Percentiles rank a stretch among this genome's conserved stretches.
Conservation (phyloP, 2,329 filamentous ascomycete species). For the Fusarium sulawesiense region DNA sequence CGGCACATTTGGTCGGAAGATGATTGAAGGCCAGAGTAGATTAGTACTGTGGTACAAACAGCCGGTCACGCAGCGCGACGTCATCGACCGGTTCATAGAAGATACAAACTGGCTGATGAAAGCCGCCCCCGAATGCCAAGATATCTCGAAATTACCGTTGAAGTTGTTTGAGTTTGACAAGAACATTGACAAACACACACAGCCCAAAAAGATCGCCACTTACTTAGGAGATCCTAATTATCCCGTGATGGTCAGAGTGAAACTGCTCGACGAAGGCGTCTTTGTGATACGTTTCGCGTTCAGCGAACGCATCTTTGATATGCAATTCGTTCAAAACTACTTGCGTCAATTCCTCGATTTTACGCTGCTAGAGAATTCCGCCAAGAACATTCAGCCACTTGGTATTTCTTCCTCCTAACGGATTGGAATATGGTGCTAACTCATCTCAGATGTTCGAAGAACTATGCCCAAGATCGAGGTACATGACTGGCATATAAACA, state of each 20-base stretch:
- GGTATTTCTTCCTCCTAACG: background rate
- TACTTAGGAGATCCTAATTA: background rate
- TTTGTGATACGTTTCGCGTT: constrained; percentile 36
- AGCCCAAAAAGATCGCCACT: background rate
- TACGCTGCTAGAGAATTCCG: background rate
- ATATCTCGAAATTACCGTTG: background rate
- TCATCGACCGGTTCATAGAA: background rate
- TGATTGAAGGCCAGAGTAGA: background rate
- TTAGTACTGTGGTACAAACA: constrained; percentile 24
- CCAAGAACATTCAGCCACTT: background rate
- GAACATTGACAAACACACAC: background rate
- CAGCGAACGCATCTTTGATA: constrained; percentile 36
- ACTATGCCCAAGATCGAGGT: background rate
- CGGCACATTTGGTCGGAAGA: constrained; percentile 15
- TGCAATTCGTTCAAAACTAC: constrained; percentile 36
- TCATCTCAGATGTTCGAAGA: constrained; percentile 4
- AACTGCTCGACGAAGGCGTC: constrained; percentile 3
- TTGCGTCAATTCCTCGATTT: constrained; percentile 24
- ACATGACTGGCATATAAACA: background rate
- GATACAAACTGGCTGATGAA: background rate
- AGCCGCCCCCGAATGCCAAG: too few relatives aligned
- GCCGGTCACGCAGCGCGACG: background rate
- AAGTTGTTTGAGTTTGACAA: background rate
- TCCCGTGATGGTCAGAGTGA: constrained; percentile 16
- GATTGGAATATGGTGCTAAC: constrained; percentile 2